Evolutionary conservation across 164 flowering plant genomes (phyloP).

Genomic region (Vitis rupestris): DNA sequence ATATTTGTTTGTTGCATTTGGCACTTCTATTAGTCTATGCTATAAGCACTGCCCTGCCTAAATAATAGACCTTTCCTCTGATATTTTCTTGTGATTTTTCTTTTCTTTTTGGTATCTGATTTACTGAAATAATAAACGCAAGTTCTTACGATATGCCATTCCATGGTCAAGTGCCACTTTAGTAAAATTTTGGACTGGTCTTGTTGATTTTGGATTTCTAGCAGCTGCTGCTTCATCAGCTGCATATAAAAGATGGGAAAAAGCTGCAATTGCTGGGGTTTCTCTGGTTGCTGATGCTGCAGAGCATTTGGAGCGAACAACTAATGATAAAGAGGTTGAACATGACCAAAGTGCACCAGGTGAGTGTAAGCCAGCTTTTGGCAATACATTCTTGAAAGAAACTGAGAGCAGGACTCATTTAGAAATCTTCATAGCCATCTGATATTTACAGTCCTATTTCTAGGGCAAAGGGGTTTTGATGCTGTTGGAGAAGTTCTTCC

Average conservation of each 20-base stretch:
- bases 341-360: constrained; percentile 28
- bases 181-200: background rate
- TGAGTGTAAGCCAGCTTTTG: constrained; percentile 12
- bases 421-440: background rate
- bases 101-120: background rate
- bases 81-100: background rate
- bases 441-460: constrained; percentile 14
- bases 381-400: constrained; percentile 5
- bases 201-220: constrained; percentile 1
- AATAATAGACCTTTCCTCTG: background rate
- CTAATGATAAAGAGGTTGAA: constrained; percentile 34
- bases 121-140: background rate
- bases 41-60: background rate
- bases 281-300: constrained; percentile 99
- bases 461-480: constrained; percentile 37
- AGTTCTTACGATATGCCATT: background rate
- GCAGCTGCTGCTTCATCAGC: constrained; percentile 58
- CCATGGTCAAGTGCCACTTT: background rate
- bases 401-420: background rate
- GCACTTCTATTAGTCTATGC: background rate
- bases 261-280: constrained; percentile 97
- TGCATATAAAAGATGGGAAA: constrained; percentile 90
- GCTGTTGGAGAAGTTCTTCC: constrained; percentile 25
- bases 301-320: constrained; percentile 85
- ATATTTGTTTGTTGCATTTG: background rate